These are phyloP conservation scores for Stylosanthes scabra DNA, from an alignment of 331 rosid species.

Conservation along the genomic window DNA sequence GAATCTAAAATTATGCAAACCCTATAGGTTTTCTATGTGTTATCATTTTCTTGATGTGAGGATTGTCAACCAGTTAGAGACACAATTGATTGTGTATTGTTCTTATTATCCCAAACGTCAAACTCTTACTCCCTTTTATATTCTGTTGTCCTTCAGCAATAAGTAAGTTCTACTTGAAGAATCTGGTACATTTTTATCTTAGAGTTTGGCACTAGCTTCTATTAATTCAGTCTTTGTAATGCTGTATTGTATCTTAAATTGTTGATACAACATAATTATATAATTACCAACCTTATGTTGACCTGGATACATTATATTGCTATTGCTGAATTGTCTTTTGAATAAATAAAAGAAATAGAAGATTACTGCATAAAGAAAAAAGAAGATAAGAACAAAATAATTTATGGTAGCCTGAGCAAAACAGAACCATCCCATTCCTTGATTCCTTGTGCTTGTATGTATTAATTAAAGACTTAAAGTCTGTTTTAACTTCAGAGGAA, in stretches of 20 bases:
- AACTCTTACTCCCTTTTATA: background rate
- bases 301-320: constrained; percentile 1
- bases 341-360: background rate
- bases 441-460: constrained; percentile 1
- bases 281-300: background rate
- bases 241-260: too few relatives aligned
- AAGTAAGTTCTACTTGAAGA: too few relatives aligned
- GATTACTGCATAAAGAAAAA: background rate
- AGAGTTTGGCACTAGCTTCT: too few relatives aligned
- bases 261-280: too few relatives aligned
- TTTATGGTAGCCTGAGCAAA: too few relatives aligned
- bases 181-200: too few relatives aligned
- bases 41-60: constrained; percentile 7
- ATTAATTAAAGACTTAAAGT: background rate
- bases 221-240: too few relatives aligned
- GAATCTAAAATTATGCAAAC: background rate
- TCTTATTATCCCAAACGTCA: background rate
- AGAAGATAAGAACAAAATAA: too few relatives aligned
- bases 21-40: constrained; percentile 27
- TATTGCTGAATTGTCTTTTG: background rate
- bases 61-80: too few relatives aligned
- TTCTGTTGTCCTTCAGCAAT: constrained; percentile 5
- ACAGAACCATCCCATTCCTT: background rate
- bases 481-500: constrained; percentile 19
- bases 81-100: constrained; percentile 18